These are phyloP conservation scores for Hygrophorus pudorinus DNA, from an alignment of 768 basidiomycete genomes.

Conservation along the genomic window DNA sequence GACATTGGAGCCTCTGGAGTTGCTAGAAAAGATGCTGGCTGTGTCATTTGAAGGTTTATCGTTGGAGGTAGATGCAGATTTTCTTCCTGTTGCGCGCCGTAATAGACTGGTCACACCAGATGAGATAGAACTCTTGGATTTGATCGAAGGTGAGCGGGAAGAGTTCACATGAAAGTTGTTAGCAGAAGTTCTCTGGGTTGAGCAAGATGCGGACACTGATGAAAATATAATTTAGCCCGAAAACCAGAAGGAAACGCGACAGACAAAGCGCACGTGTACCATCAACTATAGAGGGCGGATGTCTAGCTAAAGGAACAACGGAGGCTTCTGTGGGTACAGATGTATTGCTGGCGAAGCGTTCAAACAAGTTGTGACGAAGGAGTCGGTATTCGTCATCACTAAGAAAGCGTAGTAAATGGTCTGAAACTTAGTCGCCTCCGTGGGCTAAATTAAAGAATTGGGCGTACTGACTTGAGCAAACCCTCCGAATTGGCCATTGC, in stretches of 20 bases:
- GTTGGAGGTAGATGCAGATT: conserved; percentile 9
- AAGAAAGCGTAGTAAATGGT: conserved; percentile 1
- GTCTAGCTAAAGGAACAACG: conserved; percentile 18
- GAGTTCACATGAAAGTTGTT: conserved; percentile 7
- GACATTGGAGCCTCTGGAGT: conserved; percentile 19
- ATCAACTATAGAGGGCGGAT: conserved; percentile 2
- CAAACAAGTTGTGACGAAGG: conserved; percentile 58
- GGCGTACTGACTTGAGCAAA: conserved; percentile 44
- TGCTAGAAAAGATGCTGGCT: conserved; percentile 15
- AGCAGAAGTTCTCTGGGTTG: not conserved
- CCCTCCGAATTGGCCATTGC: conserved; percentile 59
- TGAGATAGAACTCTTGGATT: conserved; percentile 17
- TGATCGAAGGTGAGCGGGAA: conserved; percentile 12
- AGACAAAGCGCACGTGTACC: not conserved
- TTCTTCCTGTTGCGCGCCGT: conserved; percentile 29
- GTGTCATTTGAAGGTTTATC: conserved; percentile 6
- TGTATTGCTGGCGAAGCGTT: conserved; percentile 36
- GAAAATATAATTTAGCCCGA: not conserved
- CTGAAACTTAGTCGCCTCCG: not conserved
- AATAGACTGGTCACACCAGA: conserved; percentile 25
- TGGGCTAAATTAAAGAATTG: not conserved
- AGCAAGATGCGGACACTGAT: not conserved
- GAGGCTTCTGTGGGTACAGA: conserved; percentile 21
- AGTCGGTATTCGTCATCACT: conserved; percentile 71
- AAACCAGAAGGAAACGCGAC: not conserved